Evolutionary conservation across 2,329 filamentous ascomycete species (phyloP), one percentile per base, ranked within the genome.

Genomic region (Colletotrichum sp.): DNA sequence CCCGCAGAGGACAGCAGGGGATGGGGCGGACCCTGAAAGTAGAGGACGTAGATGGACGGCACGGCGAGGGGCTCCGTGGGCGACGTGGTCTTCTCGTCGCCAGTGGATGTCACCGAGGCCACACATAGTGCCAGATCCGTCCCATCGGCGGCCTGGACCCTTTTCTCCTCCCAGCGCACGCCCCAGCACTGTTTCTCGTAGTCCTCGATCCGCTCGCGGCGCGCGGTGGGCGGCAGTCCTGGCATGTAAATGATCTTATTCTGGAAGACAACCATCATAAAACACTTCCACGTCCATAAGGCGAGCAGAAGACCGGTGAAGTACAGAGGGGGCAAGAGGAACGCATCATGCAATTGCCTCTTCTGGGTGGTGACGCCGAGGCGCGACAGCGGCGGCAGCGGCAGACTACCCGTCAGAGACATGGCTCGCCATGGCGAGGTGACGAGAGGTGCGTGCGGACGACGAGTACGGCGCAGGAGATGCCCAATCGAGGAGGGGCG

Each of bases 171-270:
- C 94, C 94, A 96, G 52, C 81, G 75, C n/a, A 96, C 86, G 1
- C 91, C 91, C 30, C 84, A 85, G 77, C 92, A 95, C 48, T 89
- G 86, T 5, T 82, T 81, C 30, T 86, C 85, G 80, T 94, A 95
- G 78, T 94, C 91, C 4, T 86, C 84, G 48, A 96, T 92, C 72
- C 85, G 91, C 84, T 96, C 93, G 28, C 89, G 87, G 18, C 94
- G 89, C 0, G 94, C 88, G 80, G 93, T 93, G 4, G 94, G 94
- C 21, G 94, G 94, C 66, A 96, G 84, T 61, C 93, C 93, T 0
- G 94, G 93, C 86, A 95, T 95, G 84, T 96, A 96, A 74, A 96
- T 94, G 81, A 96, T 95, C 81, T 93, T 93, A 80, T 96, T 95
- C 84, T 96, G 94, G 81, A 96, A 94, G 6, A 94, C 78, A 32